Percentiles rank a stretch among this genome's conserved stretches.
These are phyloP conservation scores for Candida morakotiae DNA, from an alignment of 805 yeast genomes.

Conservation along the genomic window DNA sequence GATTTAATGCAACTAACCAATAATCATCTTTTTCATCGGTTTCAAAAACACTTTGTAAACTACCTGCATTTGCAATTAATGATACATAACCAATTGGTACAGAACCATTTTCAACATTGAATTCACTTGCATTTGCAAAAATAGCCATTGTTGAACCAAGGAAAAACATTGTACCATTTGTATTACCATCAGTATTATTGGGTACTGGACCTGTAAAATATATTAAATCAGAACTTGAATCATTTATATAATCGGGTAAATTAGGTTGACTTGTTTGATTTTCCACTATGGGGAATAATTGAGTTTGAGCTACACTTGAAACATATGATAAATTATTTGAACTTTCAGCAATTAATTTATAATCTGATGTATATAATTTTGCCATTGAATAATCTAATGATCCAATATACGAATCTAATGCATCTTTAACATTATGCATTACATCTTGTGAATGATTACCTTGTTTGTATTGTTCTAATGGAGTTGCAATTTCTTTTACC, in stretches of 20 bases:
- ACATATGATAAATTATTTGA: conserved; percentile 22
- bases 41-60: conserved; percentile 1
- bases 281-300: not conserved
- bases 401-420: conserved; percentile 56
- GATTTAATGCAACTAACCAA: conserved; percentile 1
- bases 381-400: conserved; percentile 65
- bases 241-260: conserved; percentile 1
- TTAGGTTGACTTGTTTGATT: not conserved
- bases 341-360: conserved; percentile 40
- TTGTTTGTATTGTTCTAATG: conserved; percentile 60
- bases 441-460: conserved; percentile 60
- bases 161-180: not conserved
- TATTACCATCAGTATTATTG: not conserved
- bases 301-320: conserved; percentile 16
- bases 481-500: conserved; percentile 54
- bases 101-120: no score
- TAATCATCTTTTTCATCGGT: conserved; percentile 1
- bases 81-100: conserved; percentile 3
- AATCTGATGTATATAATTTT: conserved; percentile 59
- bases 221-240: not conserved
- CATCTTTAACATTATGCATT: conserved; percentile 38
- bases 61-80: conserved; percentile 1
- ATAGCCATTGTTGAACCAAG: conserved; percentile 5
- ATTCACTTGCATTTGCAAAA: not conserved
- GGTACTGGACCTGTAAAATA: conserved; percentile 4